A percentile compares a stretch with the other conserved stretches of the same genome.
Evolutionary conservation across 495 filamentous ascomycete species (phyloP).

Genomic region (Collariella sp.): DNA sequence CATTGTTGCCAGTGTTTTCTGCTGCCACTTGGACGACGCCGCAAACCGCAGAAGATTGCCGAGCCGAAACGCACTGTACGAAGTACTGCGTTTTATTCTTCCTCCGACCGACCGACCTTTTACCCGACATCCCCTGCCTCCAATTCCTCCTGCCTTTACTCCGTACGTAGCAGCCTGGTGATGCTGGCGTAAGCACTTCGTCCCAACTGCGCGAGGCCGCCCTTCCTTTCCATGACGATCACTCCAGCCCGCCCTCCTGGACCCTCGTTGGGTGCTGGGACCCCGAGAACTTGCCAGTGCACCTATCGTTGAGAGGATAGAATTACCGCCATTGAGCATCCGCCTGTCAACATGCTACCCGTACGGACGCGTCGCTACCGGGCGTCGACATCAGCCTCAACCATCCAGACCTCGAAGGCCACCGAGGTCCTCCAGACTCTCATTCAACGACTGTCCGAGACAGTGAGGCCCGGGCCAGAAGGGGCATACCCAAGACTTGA

Average conservation of each 20-base stretch:
- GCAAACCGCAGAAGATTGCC: too few relatives aligned
- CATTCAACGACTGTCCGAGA: constrained; percentile 44
- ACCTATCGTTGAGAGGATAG: constrained; percentile 13
- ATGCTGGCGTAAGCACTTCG: constrained; percentile 15
- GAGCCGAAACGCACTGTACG: too few relatives aligned
- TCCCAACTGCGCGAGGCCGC: not conserved
- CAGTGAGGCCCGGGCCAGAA: constrained; percentile 11
- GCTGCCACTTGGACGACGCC: too few relatives aligned
- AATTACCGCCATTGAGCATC: constrained; percentile 1
- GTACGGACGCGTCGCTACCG: constrained; percentile 46
- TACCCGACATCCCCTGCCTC: too few relatives aligned
- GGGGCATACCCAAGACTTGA: constrained; percentile 36
- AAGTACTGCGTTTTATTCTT: too few relatives aligned
- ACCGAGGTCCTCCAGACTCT: constrained; percentile 52
- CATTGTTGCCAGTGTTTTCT: too few relatives aligned
- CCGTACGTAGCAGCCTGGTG: not conserved
- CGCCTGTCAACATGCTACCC: constrained; percentile 31
- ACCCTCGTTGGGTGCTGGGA: constrained; percentile 27
- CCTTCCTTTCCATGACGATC: constrained; percentile 19
- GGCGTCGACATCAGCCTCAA: constrained; percentile 54
- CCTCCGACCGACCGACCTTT: too few relatives aligned
- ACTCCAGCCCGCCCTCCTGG: constrained; percentile 9
- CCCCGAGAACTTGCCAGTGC: constrained; percentile 1
- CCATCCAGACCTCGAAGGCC: constrained; percentile 46
- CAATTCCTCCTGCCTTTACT: too few relatives aligned